Base-by-base conservation (phyloP, 805 yeast species). In the Pichia californica region DNA sequence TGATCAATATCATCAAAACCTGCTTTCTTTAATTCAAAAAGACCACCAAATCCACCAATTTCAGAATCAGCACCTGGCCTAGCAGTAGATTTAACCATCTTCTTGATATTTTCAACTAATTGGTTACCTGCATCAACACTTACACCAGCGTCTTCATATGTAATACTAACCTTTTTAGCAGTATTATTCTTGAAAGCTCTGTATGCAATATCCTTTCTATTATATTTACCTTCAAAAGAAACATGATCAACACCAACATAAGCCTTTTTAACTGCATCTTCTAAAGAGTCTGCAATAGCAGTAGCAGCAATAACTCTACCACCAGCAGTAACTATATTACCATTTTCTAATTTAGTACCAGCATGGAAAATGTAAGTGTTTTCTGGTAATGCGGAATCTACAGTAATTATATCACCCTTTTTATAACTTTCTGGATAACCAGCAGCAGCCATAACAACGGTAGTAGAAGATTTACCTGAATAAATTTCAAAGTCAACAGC, bases 31-130 rank as follows among this genome's bases (percentile, higher is more conserved):
- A 93, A 73, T 63, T 94, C 99, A 53, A 93, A 94, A 35, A 91
- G 69, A 53, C 99, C 99, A 53, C 99, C 99, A 59, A 93, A 93
- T 2, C 99, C 99, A 60, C 99, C 99, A 55, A 93, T 93, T 54
- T 88, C 96, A 14, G 97, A 86, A 59, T 93, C 96, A 29, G 99
- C 93, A 57, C 99, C 99, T 28, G 94, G 74, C 67, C 99, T 82
- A 32, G 84, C 81, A 9, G 99, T 93, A 6, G 96, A 83, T 63
- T 83, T 87, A 40, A 93, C 99, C 66, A 81, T 77, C 40, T 81
- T 77, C 67, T 93, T 93, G 67, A 93, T 93, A 55, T 82, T 80
- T 62, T 89, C 89, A 35, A 93, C 98, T 44, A 93, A 76, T 53
- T 74, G 61, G 67, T 93, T 93, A 54, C 99, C 99, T 48, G 85